These are phyloP conservation scores for Hypoxylon crocopeplum DNA, from an alignment of 495 filamentous ascomycete species.

Conservation along the genomic window DNA sequence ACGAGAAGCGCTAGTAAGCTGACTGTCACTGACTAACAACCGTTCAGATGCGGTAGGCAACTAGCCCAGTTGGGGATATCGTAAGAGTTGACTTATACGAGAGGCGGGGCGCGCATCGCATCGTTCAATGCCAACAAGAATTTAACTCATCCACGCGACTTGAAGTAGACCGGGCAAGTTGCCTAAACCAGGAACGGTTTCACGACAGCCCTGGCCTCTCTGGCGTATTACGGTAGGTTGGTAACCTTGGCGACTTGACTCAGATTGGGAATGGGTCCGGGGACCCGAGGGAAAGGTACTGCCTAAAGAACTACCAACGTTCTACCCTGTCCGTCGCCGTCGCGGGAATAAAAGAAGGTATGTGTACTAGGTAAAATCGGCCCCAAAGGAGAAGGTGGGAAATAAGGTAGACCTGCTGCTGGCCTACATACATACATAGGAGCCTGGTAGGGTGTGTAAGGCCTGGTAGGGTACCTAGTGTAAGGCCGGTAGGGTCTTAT, in stretches of 20 bases:
- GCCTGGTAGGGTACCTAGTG: not conserved
- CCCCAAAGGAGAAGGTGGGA: constrained; percentile 31
- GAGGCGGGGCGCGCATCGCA: constrained; percentile 14
- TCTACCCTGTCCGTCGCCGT: constrained; percentile 18
- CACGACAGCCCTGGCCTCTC: constrained; percentile 10
- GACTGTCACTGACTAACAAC: constrained; percentile 15
- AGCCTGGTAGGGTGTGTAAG: not conserved
- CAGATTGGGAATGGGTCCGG: constrained; percentile 25
- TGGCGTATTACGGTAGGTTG: too few species aligned
- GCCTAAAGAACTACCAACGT: constrained; percentile 27
- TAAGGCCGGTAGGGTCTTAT: not conserved
- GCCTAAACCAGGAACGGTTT: constrained; percentile 29
- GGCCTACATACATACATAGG: not conserved
- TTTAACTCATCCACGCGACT: constrained; percentile 24
- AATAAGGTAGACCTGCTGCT: constrained; percentile 4
- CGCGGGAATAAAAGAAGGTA: constrained; percentile 24
- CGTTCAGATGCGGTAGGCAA: constrained; percentile 16
- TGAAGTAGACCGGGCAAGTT: constrained; percentile 27
- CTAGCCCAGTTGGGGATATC: constrained; percentile 12
- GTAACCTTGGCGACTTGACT: constrained; percentile 30
- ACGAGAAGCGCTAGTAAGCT: constrained; percentile 30
- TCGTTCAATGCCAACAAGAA: constrained; percentile 10
- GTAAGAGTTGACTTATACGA: constrained; percentile 15
- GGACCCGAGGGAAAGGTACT: constrained; percentile 39
- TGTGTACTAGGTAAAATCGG: constrained; percentile 1